These are phyloP conservation scores for Trichosporon coremiiforme DNA, from an alignment of 1,284 basidiomycete species.

Conservation along the genomic window DNA sequence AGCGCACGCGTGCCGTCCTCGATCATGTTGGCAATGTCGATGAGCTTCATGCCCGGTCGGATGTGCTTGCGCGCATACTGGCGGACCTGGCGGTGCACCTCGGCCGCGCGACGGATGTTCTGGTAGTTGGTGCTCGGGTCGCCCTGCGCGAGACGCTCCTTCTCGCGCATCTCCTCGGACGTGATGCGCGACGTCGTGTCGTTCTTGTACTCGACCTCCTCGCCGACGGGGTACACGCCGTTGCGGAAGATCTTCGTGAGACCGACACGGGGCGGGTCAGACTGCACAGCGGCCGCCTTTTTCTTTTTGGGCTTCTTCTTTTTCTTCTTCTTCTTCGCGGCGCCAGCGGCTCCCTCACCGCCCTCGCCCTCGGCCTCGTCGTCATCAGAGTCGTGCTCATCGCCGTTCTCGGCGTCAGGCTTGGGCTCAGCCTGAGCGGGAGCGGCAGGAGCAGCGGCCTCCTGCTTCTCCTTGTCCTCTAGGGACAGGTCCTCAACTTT, in stretches of 20 bases:
- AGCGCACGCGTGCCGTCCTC: constrained; percentile 87
- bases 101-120: constrained; percentile 84
- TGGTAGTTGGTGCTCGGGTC: constrained; percentile 83
- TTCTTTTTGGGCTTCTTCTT: constrained; percentile 92
- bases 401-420: constrained; percentile 25
- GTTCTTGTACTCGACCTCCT: constrained; percentile 87
- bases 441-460: constrained; percentile 38
- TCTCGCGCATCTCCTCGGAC: constrained; percentile 84
- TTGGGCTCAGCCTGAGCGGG: constrained; percentile 32
- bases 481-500: constrained; percentile 41
- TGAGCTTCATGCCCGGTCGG: constrained; percentile 92
- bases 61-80: constrained; percentile 77
- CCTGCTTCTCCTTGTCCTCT: constrained; percentile 41
- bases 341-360: constrained; percentile 41
- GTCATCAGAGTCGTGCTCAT: constrained; percentile 28
- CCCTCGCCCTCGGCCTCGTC: constrained; percentile 52
- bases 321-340: constrained; percentile 80
- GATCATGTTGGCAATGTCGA: constrained; percentile 89
- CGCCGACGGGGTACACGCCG: constrained; percentile 85
- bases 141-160: constrained; percentile 74
- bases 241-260: constrained; percentile 85
- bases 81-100: constrained; percentile 95
- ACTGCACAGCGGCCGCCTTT: constrained; percentile 64
- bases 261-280: constrained; percentile 90
- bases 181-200: constrained; percentile 86